Conservation (phyloP, 164 flowering plant species). For the Berberis vulgaris region DNA sequence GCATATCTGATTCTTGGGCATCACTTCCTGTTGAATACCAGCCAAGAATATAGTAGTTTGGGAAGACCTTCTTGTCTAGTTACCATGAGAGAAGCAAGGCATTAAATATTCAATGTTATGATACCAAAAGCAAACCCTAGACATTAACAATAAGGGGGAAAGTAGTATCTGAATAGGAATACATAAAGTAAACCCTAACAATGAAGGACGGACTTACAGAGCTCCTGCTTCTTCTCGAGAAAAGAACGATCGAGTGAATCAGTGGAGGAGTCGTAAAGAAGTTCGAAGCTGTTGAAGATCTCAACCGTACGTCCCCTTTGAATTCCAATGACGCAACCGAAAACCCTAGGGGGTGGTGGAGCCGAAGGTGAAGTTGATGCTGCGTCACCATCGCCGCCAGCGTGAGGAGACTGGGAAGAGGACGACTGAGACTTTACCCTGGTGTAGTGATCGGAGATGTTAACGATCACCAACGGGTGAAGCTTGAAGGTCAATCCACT, state of each 20-base stretch:
- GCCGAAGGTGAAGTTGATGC: slow-evolving; percentile 10
- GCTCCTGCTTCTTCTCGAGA: slow-evolving; percentile 89
- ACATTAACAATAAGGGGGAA: background rate
- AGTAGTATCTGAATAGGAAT: too few relatives aligned
- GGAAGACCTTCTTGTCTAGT: slow-evolving; percentile 89
- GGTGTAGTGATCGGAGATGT: slow-evolving; percentile 91
- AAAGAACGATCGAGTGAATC: slow-evolving; percentile 82
- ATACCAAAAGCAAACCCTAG: slow-evolving; percentile 7
- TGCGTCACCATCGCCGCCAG: slow-evolving; percentile 12
- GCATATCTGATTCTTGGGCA: slow-evolving; percentile 81
- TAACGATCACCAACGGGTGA: slow-evolving; percentile 84
- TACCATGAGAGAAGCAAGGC: background rate
- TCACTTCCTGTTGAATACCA: slow-evolving; percentile 96
- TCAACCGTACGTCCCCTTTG: slow-evolving; percentile 93
- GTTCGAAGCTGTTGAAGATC: slow-evolving; percentile 98
- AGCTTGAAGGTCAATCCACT: slow-evolving; percentile 95
- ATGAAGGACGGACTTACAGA: slow-evolving; percentile 33
- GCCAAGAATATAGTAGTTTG: slow-evolving; percentile 81
- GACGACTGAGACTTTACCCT: slow-evolving; percentile 65
- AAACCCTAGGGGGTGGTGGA: slow-evolving; percentile 45
- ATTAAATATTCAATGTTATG: background rate
- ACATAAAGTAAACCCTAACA: background rate
- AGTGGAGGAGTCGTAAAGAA: slow-evolving; percentile 57
- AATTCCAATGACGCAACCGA: slow-evolving; percentile 85
- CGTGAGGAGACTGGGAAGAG: slow-evolving; percentile 16